Evolutionary conservation across 139 green algal genomes (phyloP).

Genomic region (Mesotaenium endlicherianum): DNA sequence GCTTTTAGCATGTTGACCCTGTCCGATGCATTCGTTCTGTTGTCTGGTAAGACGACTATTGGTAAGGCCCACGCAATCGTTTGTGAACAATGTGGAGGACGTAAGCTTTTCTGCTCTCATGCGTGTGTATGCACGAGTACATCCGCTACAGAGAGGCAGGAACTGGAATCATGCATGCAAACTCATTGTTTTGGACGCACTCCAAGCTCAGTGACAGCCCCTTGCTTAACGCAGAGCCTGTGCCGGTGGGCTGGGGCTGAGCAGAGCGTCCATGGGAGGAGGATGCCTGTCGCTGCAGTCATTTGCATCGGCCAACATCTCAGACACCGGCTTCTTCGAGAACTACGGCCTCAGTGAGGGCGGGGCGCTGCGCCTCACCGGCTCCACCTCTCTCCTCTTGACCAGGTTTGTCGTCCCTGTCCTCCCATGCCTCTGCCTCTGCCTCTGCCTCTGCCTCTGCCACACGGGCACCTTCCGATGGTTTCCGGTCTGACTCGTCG

Average conservation of each 20-base stretch:
- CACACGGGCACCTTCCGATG: too few relatives aligned
- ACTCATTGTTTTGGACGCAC: too few relatives aligned
- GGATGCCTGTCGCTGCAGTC: not conserved
- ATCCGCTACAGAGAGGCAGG: too few relatives aligned
- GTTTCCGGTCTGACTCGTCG: too few relatives aligned
- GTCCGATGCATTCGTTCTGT: too few relatives aligned
- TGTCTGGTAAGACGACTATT: too few relatives aligned
- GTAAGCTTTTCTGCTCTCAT: not conserved
- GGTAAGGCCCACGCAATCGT: too few relatives aligned
- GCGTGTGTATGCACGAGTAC: too few relatives aligned
- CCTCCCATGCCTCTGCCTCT: not conserved
- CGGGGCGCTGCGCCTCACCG: not conserved
- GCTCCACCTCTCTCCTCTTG: not conserved
- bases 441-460: not conserved
- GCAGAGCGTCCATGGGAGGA: not conserved
- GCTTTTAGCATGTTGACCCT: too few relatives aligned
- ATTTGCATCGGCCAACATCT: not conserved
- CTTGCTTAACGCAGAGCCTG: not conserved
- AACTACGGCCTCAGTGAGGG: not conserved
- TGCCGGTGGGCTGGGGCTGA: not conserved
- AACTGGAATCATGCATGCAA: too few relatives aligned
- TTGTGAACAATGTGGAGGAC: too few relatives aligned
- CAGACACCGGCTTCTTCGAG: not conserved
- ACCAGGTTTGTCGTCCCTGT: not conserved
- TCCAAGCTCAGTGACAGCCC: too few relatives aligned